phyloP scores from a whole-genome alignment of 2,329 filamentous ascomycete genomes.

The Aquanectria penicillioides region DNA sequence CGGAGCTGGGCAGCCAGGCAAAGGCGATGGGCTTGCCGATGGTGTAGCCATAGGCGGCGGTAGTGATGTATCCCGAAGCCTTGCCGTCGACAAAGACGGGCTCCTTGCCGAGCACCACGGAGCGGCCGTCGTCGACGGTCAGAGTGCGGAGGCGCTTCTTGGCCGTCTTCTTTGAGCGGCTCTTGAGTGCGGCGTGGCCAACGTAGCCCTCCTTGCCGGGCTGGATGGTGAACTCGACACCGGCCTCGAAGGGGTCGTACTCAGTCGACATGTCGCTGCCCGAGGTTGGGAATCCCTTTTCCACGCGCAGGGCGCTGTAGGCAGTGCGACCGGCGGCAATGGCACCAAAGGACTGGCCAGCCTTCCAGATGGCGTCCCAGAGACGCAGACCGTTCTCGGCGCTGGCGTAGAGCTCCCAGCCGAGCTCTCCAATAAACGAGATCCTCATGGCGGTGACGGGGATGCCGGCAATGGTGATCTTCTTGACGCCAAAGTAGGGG shows the following conservation, averaged over 20 bases:
- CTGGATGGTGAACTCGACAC: conserved; percentile 61
- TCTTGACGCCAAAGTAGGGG: conserved; percentile 56
- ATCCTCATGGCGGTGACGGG: conserved; percentile 65
- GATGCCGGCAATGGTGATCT: conserved; percentile 60
- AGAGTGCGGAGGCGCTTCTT: conserved; percentile 57
- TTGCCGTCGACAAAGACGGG: conserved; percentile 63
- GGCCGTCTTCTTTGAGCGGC: conserved; percentile 48
- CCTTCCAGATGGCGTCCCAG: conserved; percentile 67
- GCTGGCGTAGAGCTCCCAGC: conserved; percentile 71
- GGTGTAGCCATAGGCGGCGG: conserved; percentile 68
- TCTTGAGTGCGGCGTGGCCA: conserved; percentile 60
- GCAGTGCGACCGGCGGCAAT: conserved; percentile 67
- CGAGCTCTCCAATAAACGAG: conserved; percentile 69
- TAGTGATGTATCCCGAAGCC: conserved; percentile 67
- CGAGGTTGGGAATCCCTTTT: conserved; percentile 67
- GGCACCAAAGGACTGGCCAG: conserved; percentile 64
- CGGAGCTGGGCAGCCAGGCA: conserved; percentile 61
- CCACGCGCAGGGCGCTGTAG: conserved; percentile 67
- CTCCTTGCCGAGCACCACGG: conserved; percentile 70
- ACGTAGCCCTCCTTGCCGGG: conserved; percentile 59
- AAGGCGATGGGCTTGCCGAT: conserved; percentile 68
- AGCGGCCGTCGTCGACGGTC: conserved; percentile 64
- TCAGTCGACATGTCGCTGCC: conserved; percentile 69
- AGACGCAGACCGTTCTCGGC: conserved; percentile 67
- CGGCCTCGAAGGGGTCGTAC: conserved; percentile 69